Percentiles rank a stretch among this genome's conserved stretches.
Conservation (phyloP, 345 rosid genomes). For the Corchorus olitorius region DNA sequence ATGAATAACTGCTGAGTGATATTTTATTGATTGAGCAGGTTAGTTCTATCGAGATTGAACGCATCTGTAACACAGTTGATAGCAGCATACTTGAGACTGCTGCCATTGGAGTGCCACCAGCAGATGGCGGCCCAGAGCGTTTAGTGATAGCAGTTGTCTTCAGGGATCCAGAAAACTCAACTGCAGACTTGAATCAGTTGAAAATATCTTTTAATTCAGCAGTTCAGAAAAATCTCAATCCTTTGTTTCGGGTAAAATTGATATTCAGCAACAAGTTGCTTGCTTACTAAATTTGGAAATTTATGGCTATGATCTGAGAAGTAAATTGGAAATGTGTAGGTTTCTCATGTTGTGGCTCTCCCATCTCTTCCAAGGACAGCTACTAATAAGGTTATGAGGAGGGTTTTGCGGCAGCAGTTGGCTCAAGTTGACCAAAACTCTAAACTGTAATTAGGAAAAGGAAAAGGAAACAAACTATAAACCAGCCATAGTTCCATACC, state of each 20-base stretch:
- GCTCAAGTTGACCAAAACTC: slow-evolving; percentile 50
- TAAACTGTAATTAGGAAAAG: slow-evolving; percentile 39
- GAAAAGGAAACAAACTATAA: background rate
- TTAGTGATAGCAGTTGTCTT: slow-evolving; percentile 78
- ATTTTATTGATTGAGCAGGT: slow-evolving; percentile 50
- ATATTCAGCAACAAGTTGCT: background rate
- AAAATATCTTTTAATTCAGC: slow-evolving; percentile 76
- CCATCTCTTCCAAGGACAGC: slow-evolving; percentile 89
- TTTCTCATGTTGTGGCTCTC: slow-evolving; percentile 54
- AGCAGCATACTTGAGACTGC: slow-evolving; percentile 80
- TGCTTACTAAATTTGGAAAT: background rate
- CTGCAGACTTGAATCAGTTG: slow-evolving; percentile 50
- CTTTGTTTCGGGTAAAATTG: slow-evolving; percentile 75
- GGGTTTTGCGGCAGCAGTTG: slow-evolving; percentile 76
- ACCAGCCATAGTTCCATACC: background rate
- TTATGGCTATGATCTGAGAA: background rate
- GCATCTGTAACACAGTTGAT: slow-evolving; percentile 78
- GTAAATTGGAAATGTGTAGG: slow-evolving; percentile 42
- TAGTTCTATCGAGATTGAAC: slow-evolving; percentile 87
- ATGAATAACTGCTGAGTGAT: background rate
- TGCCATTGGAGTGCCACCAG: slow-evolving; percentile 92
- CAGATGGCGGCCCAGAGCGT: slow-evolving; percentile 86
- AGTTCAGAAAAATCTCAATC: slow-evolving; percentile 84
- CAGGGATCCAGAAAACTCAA: slow-evolving; percentile 37
- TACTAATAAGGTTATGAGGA: slow-evolving; percentile 91